Base-by-base conservation (phyloP, 371 early-diverging fungal genomes). In the Lichtheimia ornata region DNA sequence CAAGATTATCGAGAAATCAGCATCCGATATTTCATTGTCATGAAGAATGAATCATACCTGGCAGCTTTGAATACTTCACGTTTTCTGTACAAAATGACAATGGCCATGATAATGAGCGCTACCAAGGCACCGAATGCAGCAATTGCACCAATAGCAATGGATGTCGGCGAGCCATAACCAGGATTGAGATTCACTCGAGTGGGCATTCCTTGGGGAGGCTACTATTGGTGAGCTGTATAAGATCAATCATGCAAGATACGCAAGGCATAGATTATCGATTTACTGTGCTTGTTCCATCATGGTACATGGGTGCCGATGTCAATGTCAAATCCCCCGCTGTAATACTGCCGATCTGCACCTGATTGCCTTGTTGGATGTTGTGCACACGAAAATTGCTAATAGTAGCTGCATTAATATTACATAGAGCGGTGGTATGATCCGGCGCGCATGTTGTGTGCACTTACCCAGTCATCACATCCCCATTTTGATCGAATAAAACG, bases 401-500 rank as follows among this genome's bases (percentile, higher is more conserved):
- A 49, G 35, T 7, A 45, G 42, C n/a, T 22, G 1, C 17, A 27
- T n/a, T 24, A 25, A 4, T 28, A 62, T 18, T 22, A 22, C 22
- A 22, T 22, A 9, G 25, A 44, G 3, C 5, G 2, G 0, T 18
- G 4, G 17, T 22, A 28, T 15, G 12, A 50, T 35, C 35, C 35
- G n/a, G n/a, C n/a, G n/a, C n/a, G 9, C 20, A 55, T 47, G 14
- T 13, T 47, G 14, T 13, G 30, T 25, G 14, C 45, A 42, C 57
- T 44, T 73, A 83, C 81, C 76, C 76, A 15, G 66, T 63, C 20
- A 72, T 63, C 4, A 75, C 67, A 64, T 85, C 86, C 1, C 86
- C 86, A 57, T 80, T 79, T 53, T 77, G 73, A 45, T 84, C 84
- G 65, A 85, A 75, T 20, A 82, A 53, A 62, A 85, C 76, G 0